These are phyloP conservation scores for Amaranthus hypochondriacus DNA, from an alignment of 148 eudicot species.

Conservation along the genomic window DNA sequence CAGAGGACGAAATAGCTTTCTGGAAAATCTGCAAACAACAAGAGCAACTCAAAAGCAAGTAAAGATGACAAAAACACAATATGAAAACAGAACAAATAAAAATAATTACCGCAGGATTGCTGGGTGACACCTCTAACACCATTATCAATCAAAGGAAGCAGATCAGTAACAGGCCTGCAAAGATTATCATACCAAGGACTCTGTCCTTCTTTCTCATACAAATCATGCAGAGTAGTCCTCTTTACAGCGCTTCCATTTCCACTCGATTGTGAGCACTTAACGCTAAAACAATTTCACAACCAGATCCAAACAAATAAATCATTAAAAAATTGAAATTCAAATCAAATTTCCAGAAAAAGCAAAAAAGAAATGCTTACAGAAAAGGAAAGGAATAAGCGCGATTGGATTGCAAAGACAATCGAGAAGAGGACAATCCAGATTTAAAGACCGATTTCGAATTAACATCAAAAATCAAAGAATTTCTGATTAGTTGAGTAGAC, in stretches of 20 bases:
- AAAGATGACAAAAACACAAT: not conserved
- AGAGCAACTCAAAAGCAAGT: not conserved
- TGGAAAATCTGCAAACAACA: conserved; percentile 72
- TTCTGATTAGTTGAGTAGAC: not conserved
- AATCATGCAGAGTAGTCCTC: conserved; percentile 77
- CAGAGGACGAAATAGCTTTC: conserved; percentile 95
- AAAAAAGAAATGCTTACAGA: conserved; percentile 13
- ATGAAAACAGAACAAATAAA: not conserved
- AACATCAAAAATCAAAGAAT: not conserved
- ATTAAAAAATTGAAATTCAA: not conserved
- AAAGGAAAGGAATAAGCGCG: conserved; percentile 15
- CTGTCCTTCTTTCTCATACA: conserved; percentile 88
- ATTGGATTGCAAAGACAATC: conserved; percentile 14
- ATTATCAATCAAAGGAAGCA: conserved; percentile 66
- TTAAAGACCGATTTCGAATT: conserved; percentile 8
- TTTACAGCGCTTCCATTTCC: conserved; percentile 61
- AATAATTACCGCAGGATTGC: conserved; percentile 83
- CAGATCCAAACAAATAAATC: not conserved
- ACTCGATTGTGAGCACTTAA: conserved; percentile 49
- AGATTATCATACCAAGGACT: conserved; percentile 98
- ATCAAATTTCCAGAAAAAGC: not conserved
- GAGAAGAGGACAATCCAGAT: conserved; percentile 14
- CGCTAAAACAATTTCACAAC: conserved; percentile 25
- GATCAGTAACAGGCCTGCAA: conserved; percentile 92
- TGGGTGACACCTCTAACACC: conserved; percentile 97